phyloP scores from a whole-genome alignment of 2,329 filamentous ascomycete species.

The Bipolaris gigantea region DNA sequence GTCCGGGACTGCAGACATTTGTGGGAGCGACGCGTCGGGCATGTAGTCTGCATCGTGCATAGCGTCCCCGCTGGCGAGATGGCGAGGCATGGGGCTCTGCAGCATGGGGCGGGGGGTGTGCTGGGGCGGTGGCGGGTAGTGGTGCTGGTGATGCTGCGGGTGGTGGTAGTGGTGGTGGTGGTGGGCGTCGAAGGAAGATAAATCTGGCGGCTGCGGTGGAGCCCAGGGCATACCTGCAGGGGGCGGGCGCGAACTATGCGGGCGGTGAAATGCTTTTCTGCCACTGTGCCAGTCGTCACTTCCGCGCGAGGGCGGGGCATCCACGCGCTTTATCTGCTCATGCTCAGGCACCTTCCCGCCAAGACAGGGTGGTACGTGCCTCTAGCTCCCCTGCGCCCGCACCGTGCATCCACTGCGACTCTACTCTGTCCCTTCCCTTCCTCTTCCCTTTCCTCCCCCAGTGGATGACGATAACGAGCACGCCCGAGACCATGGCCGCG shows the following conservation, averaged over 20 bases:
- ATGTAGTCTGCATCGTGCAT: constrained; percentile 44
- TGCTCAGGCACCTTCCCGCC: background rate
- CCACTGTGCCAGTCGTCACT: constrained; percentile 17
- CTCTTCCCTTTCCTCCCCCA: background rate
- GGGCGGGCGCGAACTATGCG: constrained; percentile 5
- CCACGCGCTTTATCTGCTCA: constrained; percentile 17
- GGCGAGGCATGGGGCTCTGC: constrained; percentile 35
- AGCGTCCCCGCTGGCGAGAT: constrained; percentile 29
- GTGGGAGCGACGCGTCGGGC: constrained; percentile 37
- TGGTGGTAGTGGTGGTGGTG: constrained; percentile 41
- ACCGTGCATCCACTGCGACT: constrained; percentile 1
- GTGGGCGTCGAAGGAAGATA: constrained; percentile 52
- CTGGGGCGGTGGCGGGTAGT: constrained; percentile 23
- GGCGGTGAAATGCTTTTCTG: constrained; percentile 14
- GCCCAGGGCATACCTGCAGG: constrained; percentile 43
- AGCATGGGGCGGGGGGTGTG: constrained; percentile 25
- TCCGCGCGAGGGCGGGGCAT: constrained; percentile 13
- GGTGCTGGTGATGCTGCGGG: constrained; percentile 38
- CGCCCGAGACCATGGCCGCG: constrained; percentile 29
- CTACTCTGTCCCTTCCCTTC: no score
- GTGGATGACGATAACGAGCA: constrained; percentile 44
- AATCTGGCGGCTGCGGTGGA: constrained; percentile 49
- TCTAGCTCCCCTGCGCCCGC: constrained; percentile 2
- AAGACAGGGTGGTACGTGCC: background rate
- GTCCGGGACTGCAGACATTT: constrained; percentile 25